Evolutionary conservation across 306 rosid species (phyloP), one percentile per base, ranked within the genome.

Genomic region (Cucurbita pepo): DNA sequence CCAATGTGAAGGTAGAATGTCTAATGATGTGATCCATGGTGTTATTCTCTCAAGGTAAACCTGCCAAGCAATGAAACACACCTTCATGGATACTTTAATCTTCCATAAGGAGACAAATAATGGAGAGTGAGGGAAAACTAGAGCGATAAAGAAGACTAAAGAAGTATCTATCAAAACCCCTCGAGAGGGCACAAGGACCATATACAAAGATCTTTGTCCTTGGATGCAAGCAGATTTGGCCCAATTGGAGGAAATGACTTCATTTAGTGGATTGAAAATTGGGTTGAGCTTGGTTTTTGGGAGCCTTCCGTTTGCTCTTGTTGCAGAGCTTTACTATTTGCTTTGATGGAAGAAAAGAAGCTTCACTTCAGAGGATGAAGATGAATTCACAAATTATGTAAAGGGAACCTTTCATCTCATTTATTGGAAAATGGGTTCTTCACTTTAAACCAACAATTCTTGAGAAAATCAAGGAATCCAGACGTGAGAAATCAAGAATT

Each of bases 301-400:
- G 43, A 89, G 92, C 77, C 96, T 94, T 56, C 77, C 91, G 81
- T 88, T 91, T 64, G 99, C 96, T 80, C 88, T 91, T 65, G 85
- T 89, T 37, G 97, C 95, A 67, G 97, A 94, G 83, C 92, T 94
- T 78, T 94, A 89, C 85, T 94, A 94, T 63, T 74, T 94, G 79
- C 61, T 94, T 25, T 91, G 99, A 97, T 89, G 97, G 97, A 94
- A 94, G 88, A 94, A 91, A 83, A 89, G 87, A 48, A 48, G 52
- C 75, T 56, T 78, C 25, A 74, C 71, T 70, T 10, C 82, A 61
- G 91, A 85, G 80, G 83, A 81, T 77, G 90, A 78, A 55, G 84
- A 77, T 66, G 87, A 79, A 69, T 77, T 80, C 25, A 80, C 76
- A 10, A 84, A 63, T 63, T 78, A 81, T 71, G 79, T 86, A 56